Percentiles rank a stretch among this genome's conserved stretches.
These are phyloP conservation scores for Nemania serpens DNA, from an alignment of 2,329 filamentous ascomycete species.

Conservation along the genomic window DNA sequence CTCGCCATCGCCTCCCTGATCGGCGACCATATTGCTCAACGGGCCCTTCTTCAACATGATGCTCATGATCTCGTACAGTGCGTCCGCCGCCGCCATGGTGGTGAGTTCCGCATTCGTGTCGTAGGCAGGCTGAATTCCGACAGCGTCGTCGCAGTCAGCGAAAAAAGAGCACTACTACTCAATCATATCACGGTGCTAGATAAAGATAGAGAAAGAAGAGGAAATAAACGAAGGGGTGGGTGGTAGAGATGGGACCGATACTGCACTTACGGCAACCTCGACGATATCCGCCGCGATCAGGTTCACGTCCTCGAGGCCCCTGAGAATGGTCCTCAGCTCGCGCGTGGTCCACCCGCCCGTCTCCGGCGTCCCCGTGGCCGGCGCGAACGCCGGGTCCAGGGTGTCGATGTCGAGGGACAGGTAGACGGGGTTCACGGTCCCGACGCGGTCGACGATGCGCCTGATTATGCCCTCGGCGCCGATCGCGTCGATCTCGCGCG, in stretches of 20 bases:
- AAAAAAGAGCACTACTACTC: no score
- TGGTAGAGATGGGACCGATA: no score
- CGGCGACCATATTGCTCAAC: conserved; percentile 46
- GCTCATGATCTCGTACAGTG: conserved; percentile 72
- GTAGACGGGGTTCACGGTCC: conserved; percentile 76
- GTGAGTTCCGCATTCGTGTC: conserved; percentile 68
- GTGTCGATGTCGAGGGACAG: conserved; percentile 87
- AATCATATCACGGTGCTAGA: no score
- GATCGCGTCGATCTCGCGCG: conserved; percentile 58
- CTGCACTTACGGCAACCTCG: conserved; percentile 62
- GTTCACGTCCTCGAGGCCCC: conserved; percentile 71
- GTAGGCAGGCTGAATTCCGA: conserved; percentile 54
- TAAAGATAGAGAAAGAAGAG: no score
- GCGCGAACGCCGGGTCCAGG: conserved; percentile 80
- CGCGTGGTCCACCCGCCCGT: conserved; percentile 77
- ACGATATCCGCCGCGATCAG: conserved; percentile 73
- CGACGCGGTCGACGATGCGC: conserved; percentile 75
- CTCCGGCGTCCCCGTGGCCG: conserved; percentile 75
- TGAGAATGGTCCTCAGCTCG: conserved; percentile 72
- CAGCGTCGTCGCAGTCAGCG: not conserved
- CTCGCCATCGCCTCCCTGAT: conserved; percentile 20
- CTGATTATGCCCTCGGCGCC: conserved; percentile 74
- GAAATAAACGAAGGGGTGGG: no score
- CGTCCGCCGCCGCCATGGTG: conserved; percentile 62
- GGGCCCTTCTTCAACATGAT: conserved; percentile 75